Evolutionary conservation across 345 rosid species (phyloP).

Genomic region (Acer yangbiense): DNA sequence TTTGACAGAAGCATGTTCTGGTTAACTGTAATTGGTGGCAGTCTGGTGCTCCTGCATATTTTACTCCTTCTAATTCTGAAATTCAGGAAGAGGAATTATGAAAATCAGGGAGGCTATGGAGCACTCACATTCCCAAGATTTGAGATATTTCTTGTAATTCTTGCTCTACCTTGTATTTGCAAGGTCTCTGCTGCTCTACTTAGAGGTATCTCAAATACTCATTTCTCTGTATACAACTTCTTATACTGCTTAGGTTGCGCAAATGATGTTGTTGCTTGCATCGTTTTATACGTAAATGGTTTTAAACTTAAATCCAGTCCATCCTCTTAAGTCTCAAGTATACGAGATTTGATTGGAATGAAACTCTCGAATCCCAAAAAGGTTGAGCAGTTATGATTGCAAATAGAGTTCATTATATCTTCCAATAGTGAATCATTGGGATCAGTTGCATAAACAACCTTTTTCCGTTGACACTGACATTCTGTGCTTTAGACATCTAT

Average conservation of each 20-base stretch:
- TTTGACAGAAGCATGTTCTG: slow-evolving; percentile 90
- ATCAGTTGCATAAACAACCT: no score
- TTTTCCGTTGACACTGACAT: no score
- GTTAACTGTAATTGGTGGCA: slow-evolving; percentile 68
- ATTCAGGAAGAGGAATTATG: slow-evolving; percentile 43
- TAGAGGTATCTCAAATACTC: slow-evolving; percentile 46
- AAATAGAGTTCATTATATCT: no score
- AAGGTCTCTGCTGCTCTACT: slow-evolving; percentile 66
- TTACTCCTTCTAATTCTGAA: slow-evolving; percentile 54
- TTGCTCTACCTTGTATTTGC: slow-evolving; percentile 73
- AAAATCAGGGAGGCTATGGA: slow-evolving; percentile 53
- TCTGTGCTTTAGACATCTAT: not conserved
- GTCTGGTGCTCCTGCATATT: slow-evolving; percentile 65
- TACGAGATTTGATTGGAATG: no score
- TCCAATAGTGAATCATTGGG: no score
- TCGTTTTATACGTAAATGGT: not conserved
- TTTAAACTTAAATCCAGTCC: no score
- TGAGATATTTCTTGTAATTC: slow-evolving; percentile 75
- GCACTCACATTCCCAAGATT: slow-evolving; percentile 78
- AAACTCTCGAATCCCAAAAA: no score
- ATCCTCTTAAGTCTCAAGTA: no score
- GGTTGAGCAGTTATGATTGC: no score
- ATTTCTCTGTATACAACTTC: not conserved
- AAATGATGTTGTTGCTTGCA: not conserved
- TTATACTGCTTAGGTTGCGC: not conserved